Conservation (phyloP, 768 basidiomycete species). For the Amanita thiersii region DNA sequence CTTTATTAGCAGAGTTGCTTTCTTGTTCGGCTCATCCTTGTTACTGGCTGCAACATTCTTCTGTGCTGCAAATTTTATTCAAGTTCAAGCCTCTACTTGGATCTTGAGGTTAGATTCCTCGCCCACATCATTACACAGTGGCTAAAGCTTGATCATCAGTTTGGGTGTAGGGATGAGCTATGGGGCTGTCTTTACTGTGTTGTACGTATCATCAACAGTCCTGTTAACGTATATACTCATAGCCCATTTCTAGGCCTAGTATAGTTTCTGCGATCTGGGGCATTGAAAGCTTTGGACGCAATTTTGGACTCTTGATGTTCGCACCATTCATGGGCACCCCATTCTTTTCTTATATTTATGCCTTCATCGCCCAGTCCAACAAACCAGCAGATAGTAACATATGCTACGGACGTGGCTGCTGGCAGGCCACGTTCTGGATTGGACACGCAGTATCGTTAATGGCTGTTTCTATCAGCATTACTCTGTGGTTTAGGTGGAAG, state of each 20-base stretch:
- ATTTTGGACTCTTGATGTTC: slow-evolving; percentile 69
- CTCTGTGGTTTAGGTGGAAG: slow-evolving; percentile 61
- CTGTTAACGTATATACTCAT: not conserved
- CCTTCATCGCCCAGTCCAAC: slow-evolving; percentile 51
- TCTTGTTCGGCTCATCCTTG: slow-evolving; percentile 42
- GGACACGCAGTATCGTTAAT: slow-evolving; percentile 31
- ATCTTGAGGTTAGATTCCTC: no score
- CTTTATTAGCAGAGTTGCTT: slow-evolving; percentile 51
- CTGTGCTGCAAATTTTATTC: slow-evolving; percentile 45
- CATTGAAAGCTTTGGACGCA: slow-evolving; percentile 57
- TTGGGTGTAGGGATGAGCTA: slow-evolving; percentile 63
- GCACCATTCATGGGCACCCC: slow-evolving; percentile 73
- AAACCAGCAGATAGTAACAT: slow-evolving; percentile 27
- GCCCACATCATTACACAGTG: slow-evolving; percentile 10
- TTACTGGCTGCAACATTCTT: slow-evolving; percentile 43
- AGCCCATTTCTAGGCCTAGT: slow-evolving; percentile 43
- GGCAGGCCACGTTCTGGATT: slow-evolving; percentile 58
- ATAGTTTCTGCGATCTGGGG: slow-evolving; percentile 72
- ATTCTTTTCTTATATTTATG: slow-evolving; percentile 73
- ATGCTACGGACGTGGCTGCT: slow-evolving; percentile 57
- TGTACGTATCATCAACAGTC: slow-evolving; percentile 38
- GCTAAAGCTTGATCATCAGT: slow-evolving; percentile 23
- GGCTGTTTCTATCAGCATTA: slow-evolving; percentile 33
- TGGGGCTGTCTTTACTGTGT: slow-evolving; percentile 59
- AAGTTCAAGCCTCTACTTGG: slow-evolving; percentile 52